These are phyloP conservation scores for Globisporangium abappressorium DNA, from an alignment of 352 stramenopile genomes.

Conservation along the genomic window DNA sequence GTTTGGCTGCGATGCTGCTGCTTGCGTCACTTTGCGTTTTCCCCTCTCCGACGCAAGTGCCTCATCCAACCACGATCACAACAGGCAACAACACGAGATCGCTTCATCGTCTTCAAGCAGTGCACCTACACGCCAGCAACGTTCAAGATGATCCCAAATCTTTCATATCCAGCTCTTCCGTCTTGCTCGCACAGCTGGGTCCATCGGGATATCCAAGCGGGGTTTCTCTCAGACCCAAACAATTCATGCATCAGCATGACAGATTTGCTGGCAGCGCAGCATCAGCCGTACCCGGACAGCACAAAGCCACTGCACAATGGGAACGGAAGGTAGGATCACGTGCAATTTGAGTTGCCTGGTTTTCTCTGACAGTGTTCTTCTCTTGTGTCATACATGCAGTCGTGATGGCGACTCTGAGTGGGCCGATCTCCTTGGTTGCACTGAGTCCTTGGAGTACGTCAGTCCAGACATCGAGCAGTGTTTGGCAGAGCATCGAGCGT, in stretches of 20 bases:
- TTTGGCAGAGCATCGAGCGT: conserved; percentile 28
- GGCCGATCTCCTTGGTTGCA: conserved; percentile 49
- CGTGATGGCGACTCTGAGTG: conserved; percentile 31
- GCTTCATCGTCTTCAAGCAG: not conserved
- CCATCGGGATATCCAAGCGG: not conserved
- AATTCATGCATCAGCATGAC: conserved; percentile 14
- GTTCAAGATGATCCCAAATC: conserved; percentile 2
- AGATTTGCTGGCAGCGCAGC: conserved; percentile 10
- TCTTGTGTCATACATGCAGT: conserved; percentile 16
- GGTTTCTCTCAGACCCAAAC: not conserved
- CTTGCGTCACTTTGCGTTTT: conserved; percentile 15
- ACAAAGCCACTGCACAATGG: not conserved
- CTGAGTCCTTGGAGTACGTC: conserved; percentile 52
- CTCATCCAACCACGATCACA: conserved; percentile 8
- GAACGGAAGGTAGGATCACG: not conserved
- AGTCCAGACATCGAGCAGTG: conserved; percentile 60
- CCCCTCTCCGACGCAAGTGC: conserved; percentile 7
- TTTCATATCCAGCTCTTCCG: not conserved
- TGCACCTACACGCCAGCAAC: not conserved
- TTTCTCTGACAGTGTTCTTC: not conserved
- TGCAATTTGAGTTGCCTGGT: not conserved
- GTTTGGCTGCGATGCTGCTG: not conserved
- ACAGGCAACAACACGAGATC: not conserved
- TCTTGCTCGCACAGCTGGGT: not conserved
- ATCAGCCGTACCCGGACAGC: not conserved